phyloP scores from a whole-genome alignment of 805 yeast species.

The Yarrowia yakushimensis region DNA sequence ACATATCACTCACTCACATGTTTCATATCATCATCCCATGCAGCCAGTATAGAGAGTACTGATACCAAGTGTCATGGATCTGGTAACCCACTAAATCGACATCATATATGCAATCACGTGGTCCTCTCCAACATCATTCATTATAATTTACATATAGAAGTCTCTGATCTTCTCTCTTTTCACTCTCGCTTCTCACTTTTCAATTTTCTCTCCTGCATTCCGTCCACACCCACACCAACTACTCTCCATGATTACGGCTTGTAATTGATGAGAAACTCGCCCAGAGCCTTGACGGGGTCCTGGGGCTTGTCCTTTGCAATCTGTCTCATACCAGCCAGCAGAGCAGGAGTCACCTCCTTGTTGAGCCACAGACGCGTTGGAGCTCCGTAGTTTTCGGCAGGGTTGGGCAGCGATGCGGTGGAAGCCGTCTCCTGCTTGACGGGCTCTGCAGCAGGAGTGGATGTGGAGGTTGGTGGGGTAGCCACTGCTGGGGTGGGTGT shows the following conservation, averaged over 20 bases:
- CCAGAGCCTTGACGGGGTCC: constrained; percentile 32
- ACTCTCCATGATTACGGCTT: neutral
- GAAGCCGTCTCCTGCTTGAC: neutral
- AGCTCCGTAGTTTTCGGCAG: constrained; percentile 46
- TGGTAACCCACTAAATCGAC: no score
- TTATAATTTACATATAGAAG: no score
- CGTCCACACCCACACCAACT: no score
- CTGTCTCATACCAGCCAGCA: constrained; percentile 60
- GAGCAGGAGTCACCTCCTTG: constrained; percentile 56
- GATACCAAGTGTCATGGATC: no score
- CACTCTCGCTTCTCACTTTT: no score
- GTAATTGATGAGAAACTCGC: constrained; percentile 30
- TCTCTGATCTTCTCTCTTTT: no score
- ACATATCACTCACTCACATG: no score
- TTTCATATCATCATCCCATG: neutral
- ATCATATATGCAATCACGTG: no score
- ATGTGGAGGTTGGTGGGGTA: neutral
- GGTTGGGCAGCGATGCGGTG: constrained; percentile 12
- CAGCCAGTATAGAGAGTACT: neutral
- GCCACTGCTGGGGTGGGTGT: neutral
- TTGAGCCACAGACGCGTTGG: constrained; percentile 67
- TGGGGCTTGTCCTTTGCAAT: constrained; percentile 41
- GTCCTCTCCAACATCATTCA: no score
- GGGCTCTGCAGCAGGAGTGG: neutral
- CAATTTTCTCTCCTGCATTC: no score